Conservation (phyloP, 2,329 filamentous ascomycete genomes). For the Neonectria ditissima region DNA sequence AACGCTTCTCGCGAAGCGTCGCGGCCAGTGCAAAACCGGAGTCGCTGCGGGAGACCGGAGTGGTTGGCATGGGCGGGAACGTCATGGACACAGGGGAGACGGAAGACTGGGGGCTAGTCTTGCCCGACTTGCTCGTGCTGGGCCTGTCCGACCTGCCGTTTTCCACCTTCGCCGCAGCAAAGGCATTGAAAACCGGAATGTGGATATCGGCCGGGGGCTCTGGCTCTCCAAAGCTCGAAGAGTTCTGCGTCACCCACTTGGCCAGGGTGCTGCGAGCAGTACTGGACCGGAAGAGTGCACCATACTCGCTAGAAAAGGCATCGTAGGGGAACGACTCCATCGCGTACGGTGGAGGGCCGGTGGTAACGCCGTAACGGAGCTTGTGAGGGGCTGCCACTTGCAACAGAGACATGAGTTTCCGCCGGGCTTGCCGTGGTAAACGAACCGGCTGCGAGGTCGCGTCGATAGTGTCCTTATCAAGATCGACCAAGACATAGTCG, state of each 20-base stretch:
- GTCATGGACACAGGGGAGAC: slow-evolving; percentile 82
- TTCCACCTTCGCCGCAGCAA: slow-evolving; percentile 80
- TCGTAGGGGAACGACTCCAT: slow-evolving; percentile 94
- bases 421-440: slow-evolving; percentile 87
- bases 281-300: slow-evolving; percentile 80
- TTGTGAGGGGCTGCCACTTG: slow-evolving; percentile 93
- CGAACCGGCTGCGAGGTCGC: slow-evolving; percentile 81
- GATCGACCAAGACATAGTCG: slow-evolving; percentile 93
- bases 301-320: slow-evolving; percentile 88
- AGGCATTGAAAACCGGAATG: slow-evolving; percentile 89
- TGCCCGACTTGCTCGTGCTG: slow-evolving; percentile 75
- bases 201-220: slow-evolving; percentile 63
- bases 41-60: slow-evolving; percentile 88
- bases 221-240: slow-evolving; percentile 83
- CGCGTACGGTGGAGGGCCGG: slow-evolving; percentile 92
- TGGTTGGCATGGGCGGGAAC: slow-evolving; percentile 81
- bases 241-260: slow-evolving; percentile 90
- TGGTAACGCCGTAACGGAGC: slow-evolving; percentile 83
- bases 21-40: slow-evolving; percentile 89
- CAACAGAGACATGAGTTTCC: slow-evolving; percentile 88
- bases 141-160: slow-evolving; percentile 78
- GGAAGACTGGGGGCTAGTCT: slow-evolving; percentile 71
- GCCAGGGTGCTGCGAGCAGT: slow-evolving; percentile 79
- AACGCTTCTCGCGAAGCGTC: slow-evolving; percentile 92
- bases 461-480: slow-evolving; percentile 92